phyloP scores from a whole-genome alignment of 129 eudicot genomes.

The Mikania micrantha region DNA sequence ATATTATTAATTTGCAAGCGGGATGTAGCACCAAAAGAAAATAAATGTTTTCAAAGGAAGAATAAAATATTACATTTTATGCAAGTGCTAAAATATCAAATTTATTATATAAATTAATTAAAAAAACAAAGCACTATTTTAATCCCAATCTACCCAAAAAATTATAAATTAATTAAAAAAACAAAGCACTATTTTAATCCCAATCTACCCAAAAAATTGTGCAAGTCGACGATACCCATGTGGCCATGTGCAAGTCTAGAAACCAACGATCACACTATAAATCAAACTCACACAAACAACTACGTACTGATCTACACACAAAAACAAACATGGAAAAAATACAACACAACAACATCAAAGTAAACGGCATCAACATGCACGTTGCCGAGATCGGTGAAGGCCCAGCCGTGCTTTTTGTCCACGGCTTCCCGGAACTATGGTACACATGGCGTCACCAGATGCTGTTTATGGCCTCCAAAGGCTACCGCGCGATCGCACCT shows the following conservation, averaged over 20 bases:
- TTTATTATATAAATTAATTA: too few relatives aligned
- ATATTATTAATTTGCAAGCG: too few relatives aligned
- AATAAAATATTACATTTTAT: too few relatives aligned
- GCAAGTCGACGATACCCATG: background rate
- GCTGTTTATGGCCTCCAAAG: conserved; percentile 51
- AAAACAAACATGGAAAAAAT: conserved; percentile 53
- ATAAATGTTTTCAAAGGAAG: too few relatives aligned
- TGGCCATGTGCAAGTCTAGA: background rate
- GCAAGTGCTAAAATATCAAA: too few relatives aligned
- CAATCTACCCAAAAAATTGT: too few relatives aligned
- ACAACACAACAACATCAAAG: conserved; percentile 41
- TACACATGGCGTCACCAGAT: conserved; percentile 97
- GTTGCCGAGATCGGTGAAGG: conserved; percentile 71
- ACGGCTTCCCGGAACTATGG: conserved; percentile 93
- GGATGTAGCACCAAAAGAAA: too few relatives aligned
- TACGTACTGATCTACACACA: background rate
- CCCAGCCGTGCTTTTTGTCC: conserved; percentile 61
- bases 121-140: too few relatives aligned
- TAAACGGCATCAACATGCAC: conserved; percentile 79
- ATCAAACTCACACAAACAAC: background rate
- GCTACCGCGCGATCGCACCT: conserved; percentile 75
- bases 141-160: too few relatives aligned
- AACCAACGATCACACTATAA: background rate
- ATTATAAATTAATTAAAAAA: too few relatives aligned
- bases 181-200: too few relatives aligned